These are phyloP conservation scores for Mycosarcoma mackinlayi DNA, from an alignment of 1,284 basidiomycete genomes.

Conservation along the genomic window DNA sequence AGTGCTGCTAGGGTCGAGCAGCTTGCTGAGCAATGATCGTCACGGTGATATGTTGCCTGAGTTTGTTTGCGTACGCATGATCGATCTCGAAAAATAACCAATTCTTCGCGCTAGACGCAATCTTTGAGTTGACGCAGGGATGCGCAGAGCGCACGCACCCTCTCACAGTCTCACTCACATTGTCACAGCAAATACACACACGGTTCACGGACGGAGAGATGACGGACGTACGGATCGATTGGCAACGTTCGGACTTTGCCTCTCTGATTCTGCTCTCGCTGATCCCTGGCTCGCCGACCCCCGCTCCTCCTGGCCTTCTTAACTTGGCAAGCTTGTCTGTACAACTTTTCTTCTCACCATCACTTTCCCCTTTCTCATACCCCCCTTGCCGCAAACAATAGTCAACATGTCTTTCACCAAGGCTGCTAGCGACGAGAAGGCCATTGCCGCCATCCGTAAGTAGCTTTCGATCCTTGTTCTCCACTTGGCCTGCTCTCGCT, in stretches of 20 bases:
- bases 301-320: slow-evolving; percentile 9
- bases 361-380: slow-evolving; percentile 4
- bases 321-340: background rate
- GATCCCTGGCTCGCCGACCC: too few species aligned
- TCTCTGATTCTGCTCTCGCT: background rate
- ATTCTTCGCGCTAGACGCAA: background rate
- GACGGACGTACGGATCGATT: slow-evolving; percentile 6
- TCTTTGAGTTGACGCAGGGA: slow-evolving; percentile 6
- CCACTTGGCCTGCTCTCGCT: slow-evolving; percentile 1
- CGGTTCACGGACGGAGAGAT: background rate
- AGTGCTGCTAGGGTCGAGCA: too few species aligned
- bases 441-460: slow-evolving; percentile 63
- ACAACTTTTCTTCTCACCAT: slow-evolving; percentile 25
- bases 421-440: slow-evolving; percentile 56
- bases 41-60: too few species aligned
- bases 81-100: background rate
- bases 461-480: slow-evolving; percentile 1
- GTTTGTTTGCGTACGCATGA: background rate
- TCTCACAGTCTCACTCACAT: background rate
- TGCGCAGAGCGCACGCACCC: slow-evolving; percentile 11
- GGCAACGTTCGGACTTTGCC: slow-evolving; percentile 1
- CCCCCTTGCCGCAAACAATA: slow-evolving; percentile 3
- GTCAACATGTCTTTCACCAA: slow-evolving; percentile 55
- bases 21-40: too few species aligned
- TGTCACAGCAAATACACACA: background rate